A percentile compares a stretch with the other conserved stretches of the same genome.
Evolutionary conservation across 2,329 filamentous ascomycete genomes (phyloP).

Genomic region (Aspergillus niger): DNA sequence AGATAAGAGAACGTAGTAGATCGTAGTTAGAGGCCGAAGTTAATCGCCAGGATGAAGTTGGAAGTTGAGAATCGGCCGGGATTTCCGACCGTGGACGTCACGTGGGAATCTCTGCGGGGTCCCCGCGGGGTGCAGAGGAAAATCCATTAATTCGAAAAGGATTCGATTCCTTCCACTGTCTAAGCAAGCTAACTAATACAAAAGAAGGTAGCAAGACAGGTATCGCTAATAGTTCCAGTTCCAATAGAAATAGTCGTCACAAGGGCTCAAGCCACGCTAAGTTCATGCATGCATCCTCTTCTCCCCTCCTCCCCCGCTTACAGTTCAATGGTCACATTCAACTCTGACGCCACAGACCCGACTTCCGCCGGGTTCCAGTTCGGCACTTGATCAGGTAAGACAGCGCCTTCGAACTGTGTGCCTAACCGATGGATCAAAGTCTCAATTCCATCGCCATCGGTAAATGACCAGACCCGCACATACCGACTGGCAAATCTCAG

Average conservation of each 20-base stretch:
- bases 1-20: too few relatives aligned
- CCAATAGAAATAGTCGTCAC: not conserved
- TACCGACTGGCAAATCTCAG: constrained; percentile 50
- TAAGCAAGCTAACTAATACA: too few relatives aligned
- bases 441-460: constrained; percentile 54
- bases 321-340: constrained; percentile 23
- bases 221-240: not conserved
- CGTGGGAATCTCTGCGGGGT: not conserved
- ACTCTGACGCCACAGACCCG: constrained; percentile 18
- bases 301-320: not conserved
- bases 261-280: not conserved
- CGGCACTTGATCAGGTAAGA: constrained; percentile 43
- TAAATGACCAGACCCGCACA: constrained; percentile 52
- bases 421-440: constrained; percentile 47
- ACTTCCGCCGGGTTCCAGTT: constrained; percentile 28
- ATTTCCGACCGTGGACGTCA: not conserved
- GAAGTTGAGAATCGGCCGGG: not conserved
- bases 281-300: not conserved
- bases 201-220: not conserved
- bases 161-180: too few relatives aligned
- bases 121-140: not conserved
- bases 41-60: too few relatives aligned
- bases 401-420: constrained; percentile 33
- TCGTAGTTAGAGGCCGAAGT: too few relatives aligned
- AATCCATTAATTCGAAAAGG: not conserved